Conservation (phyloP, 2,329 filamentous ascomycete species). For the Fusarium pininemorale region DNA sequence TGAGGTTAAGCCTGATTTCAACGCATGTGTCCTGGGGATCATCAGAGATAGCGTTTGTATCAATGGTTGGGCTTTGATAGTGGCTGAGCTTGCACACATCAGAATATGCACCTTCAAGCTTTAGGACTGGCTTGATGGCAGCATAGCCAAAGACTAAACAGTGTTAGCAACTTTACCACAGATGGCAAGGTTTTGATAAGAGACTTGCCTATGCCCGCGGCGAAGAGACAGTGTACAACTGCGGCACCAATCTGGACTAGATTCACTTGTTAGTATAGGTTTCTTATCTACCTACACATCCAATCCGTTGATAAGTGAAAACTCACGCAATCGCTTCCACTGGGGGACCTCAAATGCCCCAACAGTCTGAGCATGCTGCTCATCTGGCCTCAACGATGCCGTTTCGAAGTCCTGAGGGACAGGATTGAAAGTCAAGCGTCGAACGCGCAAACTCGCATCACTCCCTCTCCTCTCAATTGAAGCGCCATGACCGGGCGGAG, state of each 20-base stretch:
- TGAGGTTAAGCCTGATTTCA: constrained; percentile 77
- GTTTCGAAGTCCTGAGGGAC: constrained; percentile 63
- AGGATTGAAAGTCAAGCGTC: constrained; percentile 64
- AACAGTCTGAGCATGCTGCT: constrained; percentile 53
- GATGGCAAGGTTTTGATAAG: not conserved
- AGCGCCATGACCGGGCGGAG: constrained; percentile 38
- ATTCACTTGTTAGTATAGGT: constrained; percentile 3
- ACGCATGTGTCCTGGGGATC: constrained; percentile 52
- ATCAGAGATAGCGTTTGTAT: constrained; percentile 26
- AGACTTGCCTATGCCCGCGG: constrained; percentile 68
- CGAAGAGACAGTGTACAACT: constrained; percentile 68
- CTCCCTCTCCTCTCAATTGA: constrained; percentile 50
- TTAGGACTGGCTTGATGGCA: constrained; percentile 82
- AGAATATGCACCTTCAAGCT: constrained; percentile 75
- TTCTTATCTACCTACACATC: not conserved
- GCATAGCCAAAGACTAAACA: constrained; percentile 79
- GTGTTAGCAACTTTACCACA: not conserved
- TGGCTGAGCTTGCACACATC: constrained; percentile 61
- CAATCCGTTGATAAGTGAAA: not conserved
- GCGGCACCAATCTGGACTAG: constrained; percentile 45
- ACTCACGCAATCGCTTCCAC: constrained; percentile 63
- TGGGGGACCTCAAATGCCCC: constrained; percentile 63
- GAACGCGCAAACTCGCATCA: constrained; percentile 57
- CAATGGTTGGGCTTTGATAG: constrained; percentile 2
- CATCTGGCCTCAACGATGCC: constrained; percentile 50